These are phyloP conservation scores for Piper betle DNA, from an alignment of 164 flowering plant species.

Conservation along the genomic window DNA sequence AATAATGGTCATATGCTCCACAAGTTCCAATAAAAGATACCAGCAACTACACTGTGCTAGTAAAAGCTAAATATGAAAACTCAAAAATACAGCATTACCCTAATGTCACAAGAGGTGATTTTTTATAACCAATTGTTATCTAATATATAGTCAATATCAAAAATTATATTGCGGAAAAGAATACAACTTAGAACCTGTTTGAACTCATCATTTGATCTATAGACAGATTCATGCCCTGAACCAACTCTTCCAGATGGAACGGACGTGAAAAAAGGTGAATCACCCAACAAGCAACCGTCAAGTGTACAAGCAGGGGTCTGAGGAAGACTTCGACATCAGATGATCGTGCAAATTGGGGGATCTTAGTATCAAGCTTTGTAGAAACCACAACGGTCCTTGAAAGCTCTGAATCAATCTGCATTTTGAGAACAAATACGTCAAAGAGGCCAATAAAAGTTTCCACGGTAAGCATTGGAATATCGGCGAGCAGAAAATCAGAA, in stretches of 20 bases:
- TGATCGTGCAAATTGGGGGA: constrained; percentile 87
- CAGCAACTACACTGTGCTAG: no score
- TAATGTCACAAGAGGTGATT: no score
- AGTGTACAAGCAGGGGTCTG: constrained; percentile 78
- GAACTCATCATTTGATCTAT: constrained; percentile 76
- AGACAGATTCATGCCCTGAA: constrained; percentile 65
- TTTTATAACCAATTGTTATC: no score
- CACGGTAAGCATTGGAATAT: background rate
- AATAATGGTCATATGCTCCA: no score
- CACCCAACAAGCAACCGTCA: constrained; percentile 86
- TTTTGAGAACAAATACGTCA: background rate
- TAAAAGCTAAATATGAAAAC: no score
- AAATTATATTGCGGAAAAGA: background rate
- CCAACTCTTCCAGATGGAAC: constrained; percentile 99
- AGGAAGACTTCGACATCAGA: constrained; percentile 98
- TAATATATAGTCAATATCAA: no score
- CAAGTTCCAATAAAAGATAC: no score
- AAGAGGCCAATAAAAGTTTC: background rate
- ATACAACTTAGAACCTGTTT: constrained; percentile 47
- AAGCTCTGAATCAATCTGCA: constrained; percentile 89
- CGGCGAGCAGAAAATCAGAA: background rate
- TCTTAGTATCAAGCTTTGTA: constrained; percentile 92
- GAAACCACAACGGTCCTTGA: constrained; percentile 91
- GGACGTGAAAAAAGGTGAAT: constrained; percentile 92
- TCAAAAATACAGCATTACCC: no score